These are phyloP conservation scores for Sarcocystis neurona DNA, from an alignment of 169 alveolate genomes.

Conservation along the genomic window DNA sequence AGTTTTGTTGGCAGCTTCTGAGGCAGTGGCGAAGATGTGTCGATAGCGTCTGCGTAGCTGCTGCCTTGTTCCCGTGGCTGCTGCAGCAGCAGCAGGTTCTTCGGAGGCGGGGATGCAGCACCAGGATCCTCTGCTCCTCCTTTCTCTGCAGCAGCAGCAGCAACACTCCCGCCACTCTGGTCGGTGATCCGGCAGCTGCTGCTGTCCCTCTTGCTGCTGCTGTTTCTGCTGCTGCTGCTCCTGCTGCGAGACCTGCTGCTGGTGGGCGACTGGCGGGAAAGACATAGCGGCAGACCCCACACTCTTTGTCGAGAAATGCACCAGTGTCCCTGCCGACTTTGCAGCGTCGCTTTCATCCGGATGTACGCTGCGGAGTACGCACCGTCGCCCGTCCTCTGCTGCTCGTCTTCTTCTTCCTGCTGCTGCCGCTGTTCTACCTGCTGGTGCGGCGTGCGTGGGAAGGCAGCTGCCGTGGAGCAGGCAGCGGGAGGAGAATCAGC, in stretches of 20 bases:
- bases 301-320: slow-evolving; percentile 81
- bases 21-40: too few relatives aligned
- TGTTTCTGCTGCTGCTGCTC: slow-evolving; percentile 3
- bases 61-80: background rate
- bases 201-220: background rate
- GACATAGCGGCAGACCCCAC: slow-evolving; percentile 83
- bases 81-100: background rate
- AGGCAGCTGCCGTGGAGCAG: background rate
- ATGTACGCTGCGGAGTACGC: slow-evolving; percentile 27
- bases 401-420: too few relatives aligned
- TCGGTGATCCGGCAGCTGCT: background rate
- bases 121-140: too few relatives aligned
- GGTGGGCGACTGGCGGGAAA: slow-evolving; percentile 44
- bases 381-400: background rate
- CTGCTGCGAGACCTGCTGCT: too few relatives aligned
- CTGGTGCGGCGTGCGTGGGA: too few relatives aligned
- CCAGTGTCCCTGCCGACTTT: slow-evolving; percentile 74
- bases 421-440: too few relatives aligned
- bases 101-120: too few relatives aligned
- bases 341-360: slow-evolving; percentile 57
- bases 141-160: too few relatives aligned
- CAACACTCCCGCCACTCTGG: too few relatives aligned
- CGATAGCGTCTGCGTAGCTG: background rate
- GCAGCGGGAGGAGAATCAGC: slow-evolving; percentile 4
- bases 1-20: too few relatives aligned